Evolutionary conservation across 2,329 filamentous ascomycete genomes (phyloP).

Genomic region (Colletotrichum lini): DNA sequence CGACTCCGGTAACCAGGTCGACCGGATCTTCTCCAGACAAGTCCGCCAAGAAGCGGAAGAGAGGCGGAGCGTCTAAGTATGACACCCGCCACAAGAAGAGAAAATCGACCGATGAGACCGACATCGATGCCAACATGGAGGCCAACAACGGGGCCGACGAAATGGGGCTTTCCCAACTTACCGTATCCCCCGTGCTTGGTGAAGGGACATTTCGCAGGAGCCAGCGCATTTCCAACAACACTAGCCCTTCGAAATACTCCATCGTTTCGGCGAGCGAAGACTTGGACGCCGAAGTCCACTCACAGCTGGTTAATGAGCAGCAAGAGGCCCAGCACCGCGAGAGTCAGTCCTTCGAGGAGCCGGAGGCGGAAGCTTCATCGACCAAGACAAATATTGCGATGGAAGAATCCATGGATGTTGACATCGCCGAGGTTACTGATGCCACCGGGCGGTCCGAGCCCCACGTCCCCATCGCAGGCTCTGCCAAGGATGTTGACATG

Average conservation of each 20-base stretch:
- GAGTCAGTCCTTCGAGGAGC: constrained; percentile 48
- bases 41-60: constrained; percentile 50
- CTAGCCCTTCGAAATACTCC: constrained; percentile 32
- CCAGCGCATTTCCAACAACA: neutral
- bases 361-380: constrained; percentile 37
- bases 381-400: constrained; percentile 17
- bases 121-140: neutral
- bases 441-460: neutral
- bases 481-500: constrained; percentile 60
- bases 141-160: constrained; percentile 17
- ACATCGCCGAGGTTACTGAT: constrained; percentile 24
- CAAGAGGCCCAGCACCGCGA: constrained; percentile 52
- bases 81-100: constrained; percentile 48
- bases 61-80: constrained; percentile 44
- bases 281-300: constrained; percentile 59
- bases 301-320: constrained; percentile 59
- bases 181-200: constrained; percentile 17
- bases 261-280: constrained; percentile 43
- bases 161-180: constrained; percentile 4
- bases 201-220: neutral
- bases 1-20: constrained; percentile 33
- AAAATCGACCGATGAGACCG: constrained; percentile 32
- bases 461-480: constrained; percentile 46
- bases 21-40: constrained; percentile 44
- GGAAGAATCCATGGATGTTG: constrained; percentile 46